phyloP scores from a whole-genome alignment of 495 filamentous ascomycete species.

The Penicillium malachiteum region DNA sequence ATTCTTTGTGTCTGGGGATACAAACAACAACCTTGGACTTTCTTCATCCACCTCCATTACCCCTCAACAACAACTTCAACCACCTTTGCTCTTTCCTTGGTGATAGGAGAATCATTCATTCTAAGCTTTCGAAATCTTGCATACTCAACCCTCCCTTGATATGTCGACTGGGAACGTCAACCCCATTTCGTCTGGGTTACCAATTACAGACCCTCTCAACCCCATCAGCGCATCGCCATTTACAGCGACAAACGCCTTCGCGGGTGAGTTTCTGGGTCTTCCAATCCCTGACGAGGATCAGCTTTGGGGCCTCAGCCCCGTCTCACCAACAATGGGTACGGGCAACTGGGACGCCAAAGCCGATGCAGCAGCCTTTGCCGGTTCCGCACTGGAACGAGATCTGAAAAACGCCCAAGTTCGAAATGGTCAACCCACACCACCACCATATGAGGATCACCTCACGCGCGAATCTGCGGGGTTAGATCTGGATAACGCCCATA shows the following conservation, averaged over 20 bases:
- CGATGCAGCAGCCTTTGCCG: slow-evolving; percentile 25
- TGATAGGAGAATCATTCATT: too few relatives aligned
- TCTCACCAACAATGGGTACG: slow-evolving; percentile 28
- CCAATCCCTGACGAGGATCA: slow-evolving; percentile 34
- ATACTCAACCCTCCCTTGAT: neutral
- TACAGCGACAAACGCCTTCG: slow-evolving; percentile 22
- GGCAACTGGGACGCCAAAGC: slow-evolving; percentile 27
- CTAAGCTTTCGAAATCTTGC: neutral
- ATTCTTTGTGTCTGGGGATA: neutral
- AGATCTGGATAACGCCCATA: slow-evolving; percentile 12
- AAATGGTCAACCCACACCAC: slow-evolving; percentile 46
- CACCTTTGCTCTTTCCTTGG: neutral
- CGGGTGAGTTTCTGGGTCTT: slow-evolving; percentile 31
- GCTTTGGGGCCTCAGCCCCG: slow-evolving; percentile 33
- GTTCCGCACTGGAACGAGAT: slow-evolving; percentile 28
- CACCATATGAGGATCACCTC: slow-evolving; percentile 32
- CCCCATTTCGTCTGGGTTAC: slow-evolving; percentile 14
- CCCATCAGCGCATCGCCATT: slow-evolving; percentile 21
- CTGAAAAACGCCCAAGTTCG: slow-evolving; percentile 39
- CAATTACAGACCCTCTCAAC: slow-evolving; percentile 9
- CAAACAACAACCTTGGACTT: neutral
- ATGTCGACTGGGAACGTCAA: slow-evolving; percentile 25
- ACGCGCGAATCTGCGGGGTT: slow-evolving; percentile 5
- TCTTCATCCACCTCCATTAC: neutral
- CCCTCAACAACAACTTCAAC: too few relatives aligned